These are phyloP conservation scores for Mycena epipterygia DNA, from an alignment of 768 basidiomycete genomes.

Conservation along the genomic window DNA sequence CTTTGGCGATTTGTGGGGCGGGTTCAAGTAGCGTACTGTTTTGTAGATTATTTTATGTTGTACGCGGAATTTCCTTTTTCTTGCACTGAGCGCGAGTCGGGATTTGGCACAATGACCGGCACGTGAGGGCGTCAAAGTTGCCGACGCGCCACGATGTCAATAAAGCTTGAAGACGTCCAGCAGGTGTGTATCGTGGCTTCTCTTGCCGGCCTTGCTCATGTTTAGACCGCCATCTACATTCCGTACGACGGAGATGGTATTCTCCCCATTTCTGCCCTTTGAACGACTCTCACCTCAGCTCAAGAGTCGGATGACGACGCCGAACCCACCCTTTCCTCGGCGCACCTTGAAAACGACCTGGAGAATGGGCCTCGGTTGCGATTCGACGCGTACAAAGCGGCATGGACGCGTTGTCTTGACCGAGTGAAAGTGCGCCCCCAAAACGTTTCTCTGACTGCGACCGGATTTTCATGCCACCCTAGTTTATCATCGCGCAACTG, in stretches of 20 bases:
- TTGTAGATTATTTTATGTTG: neutral
- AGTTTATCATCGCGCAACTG: slow-evolving; percentile 63
- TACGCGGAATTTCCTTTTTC: neutral
- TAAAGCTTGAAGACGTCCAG: slow-evolving; percentile 13
- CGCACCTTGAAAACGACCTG: slow-evolving; percentile 42
- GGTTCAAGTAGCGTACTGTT: slow-evolving; percentile 70
- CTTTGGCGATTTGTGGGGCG: slow-evolving; percentile 89
- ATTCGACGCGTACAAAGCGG: slow-evolving; percentile 65
- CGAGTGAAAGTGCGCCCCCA: slow-evolving; percentile 63
- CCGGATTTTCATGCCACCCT: slow-evolving; percentile 7
- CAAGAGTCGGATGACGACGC: neutral
- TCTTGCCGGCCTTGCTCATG: neutral
- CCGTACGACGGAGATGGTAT: slow-evolving; percentile 20
- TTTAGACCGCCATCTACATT: slow-evolving; percentile 20
- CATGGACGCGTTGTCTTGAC: slow-evolving; percentile 72
- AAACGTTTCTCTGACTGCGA: neutral
- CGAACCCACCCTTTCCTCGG: neutral
- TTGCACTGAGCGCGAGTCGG: too few relatives aligned
- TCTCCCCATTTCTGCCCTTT: neutral
- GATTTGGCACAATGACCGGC: too few relatives aligned
- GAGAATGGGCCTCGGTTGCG: slow-evolving; percentile 59
- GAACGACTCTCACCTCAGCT: neutral
- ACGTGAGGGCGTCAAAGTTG: too few relatives aligned
- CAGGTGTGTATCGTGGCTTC: neutral
- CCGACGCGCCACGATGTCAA: neutral